Evolutionary conservation across 2,329 filamentous ascomycete species (phyloP), one percentile per base, ranked within the genome.

Genomic region (Fusarium aywerte): DNA sequence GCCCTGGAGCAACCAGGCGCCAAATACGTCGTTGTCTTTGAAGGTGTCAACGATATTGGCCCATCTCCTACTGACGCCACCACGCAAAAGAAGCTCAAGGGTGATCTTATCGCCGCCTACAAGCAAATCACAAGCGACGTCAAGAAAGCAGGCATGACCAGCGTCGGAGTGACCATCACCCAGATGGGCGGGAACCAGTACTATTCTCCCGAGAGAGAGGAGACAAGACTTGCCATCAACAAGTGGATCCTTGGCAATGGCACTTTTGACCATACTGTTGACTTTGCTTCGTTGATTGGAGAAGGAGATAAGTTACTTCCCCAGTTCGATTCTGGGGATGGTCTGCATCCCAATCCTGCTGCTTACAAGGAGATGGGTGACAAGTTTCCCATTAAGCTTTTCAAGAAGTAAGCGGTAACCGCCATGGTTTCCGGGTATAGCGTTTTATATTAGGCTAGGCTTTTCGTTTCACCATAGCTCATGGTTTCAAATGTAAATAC

Each of bases 171-270:
- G 0, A 67, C 65, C 3, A 67, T 67, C 4, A 67, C 65, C 0
- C 64, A 58, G 1, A 68, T 67, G 39, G 20, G 40, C 7, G 65
- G 65, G 16, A 67, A 49, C 7, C 65, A 67, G 33, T 67, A 67
- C 32, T 42, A 47, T 10, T 8, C 62, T 2, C 33, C 59, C 0
- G 58, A 54, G 5, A 39, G 65, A 4, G 65, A 67, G 4, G 21
- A 11, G 3, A 67, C 65, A 1, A 48, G 65, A 6, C 18, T 67
- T 0, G 38, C 53, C 3, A 11, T 67, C n/a, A 67, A 67, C 7
- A 38, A 68, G 5, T 67, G 60, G 59, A 67, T 67, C 9, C 5
- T 65, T 20, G 57, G 25, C 7, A 67, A 51, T 3, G 47, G 59
- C 1, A 65, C 40, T 0, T 68, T 47, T 33, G 65, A 67, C n/a